Conservation (phyloP, 176 grass and related monocot species). For the Aegilops umbellulata region DNA sequence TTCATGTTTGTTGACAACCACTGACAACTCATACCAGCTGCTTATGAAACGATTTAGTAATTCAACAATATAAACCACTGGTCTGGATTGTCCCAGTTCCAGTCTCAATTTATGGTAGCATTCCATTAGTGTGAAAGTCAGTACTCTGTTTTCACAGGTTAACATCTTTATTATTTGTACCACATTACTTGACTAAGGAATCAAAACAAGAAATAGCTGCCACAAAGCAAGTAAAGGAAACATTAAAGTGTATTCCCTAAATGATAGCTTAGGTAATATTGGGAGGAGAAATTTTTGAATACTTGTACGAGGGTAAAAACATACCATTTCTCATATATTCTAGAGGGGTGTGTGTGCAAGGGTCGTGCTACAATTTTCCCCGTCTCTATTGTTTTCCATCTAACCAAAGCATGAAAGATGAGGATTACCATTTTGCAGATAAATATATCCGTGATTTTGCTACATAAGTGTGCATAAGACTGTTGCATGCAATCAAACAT, state of each 20-base stretch:
- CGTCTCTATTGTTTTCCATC: too few species aligned
- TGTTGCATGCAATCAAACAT: too few species aligned
- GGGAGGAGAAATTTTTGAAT: too few species aligned
- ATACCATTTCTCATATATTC: too few species aligned
- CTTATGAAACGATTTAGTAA: neutral
- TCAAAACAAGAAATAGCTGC: neutral
- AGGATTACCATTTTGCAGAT: too few species aligned
- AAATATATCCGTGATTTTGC: too few species aligned
- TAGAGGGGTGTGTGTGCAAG: too few species aligned
- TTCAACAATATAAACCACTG: neutral
- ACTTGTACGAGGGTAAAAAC: too few species aligned
- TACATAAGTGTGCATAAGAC: too few species aligned
- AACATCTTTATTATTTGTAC: conserved; percentile 18
- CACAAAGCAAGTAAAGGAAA: conserved; percentile 9
- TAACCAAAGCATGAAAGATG: too few species aligned
- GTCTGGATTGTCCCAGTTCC: neutral
- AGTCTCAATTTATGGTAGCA: neutral
- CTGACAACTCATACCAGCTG: neutral
- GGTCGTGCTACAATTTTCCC: too few species aligned
- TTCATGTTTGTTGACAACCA: neutral
- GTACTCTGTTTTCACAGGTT: neutral
- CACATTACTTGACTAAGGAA: neutral
- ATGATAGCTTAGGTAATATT: neutral
- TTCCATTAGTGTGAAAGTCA: neutral
- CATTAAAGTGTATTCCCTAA: neutral